A percentile compares a stretch with the other conserved stretches of the same genome.
These are phyloP conservation scores for Betula pendula DNA, from an alignment of 306 rosid species.

Conservation along the genomic window DNA sequence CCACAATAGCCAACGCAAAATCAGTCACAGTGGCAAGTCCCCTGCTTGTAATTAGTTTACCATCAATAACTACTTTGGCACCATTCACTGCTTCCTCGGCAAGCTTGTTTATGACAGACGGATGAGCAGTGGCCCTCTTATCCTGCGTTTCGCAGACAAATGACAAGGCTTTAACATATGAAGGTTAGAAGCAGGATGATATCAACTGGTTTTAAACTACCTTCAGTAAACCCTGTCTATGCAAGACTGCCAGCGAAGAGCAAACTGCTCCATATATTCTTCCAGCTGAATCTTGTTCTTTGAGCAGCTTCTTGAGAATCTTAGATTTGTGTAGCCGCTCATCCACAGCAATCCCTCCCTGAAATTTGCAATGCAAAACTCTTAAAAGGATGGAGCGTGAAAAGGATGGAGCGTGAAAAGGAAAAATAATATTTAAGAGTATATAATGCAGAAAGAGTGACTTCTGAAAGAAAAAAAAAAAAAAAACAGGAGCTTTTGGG, in stretches of 20 bases:
- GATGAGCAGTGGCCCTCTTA: slow-evolving; percentile 63
- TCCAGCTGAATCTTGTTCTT: slow-evolving; percentile 68
- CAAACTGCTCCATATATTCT: slow-evolving; percentile 75
- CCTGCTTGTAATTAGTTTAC: slow-evolving; percentile 76
- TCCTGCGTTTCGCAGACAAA: slow-evolving; percentile 47
- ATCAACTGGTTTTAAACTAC: slow-evolving; percentile 34
- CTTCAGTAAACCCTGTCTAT: slow-evolving; percentile 81
- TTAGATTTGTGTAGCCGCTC: slow-evolving; percentile 69
- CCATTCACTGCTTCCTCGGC: slow-evolving; percentile 45
- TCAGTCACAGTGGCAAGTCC: slow-evolving; percentile 73
- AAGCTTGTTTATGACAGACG: slow-evolving; percentile 40
- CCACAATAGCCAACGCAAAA: slow-evolving; percentile 75
- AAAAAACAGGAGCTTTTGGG: background rate
- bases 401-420: background rate
- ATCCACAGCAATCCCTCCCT: slow-evolving; percentile 74
- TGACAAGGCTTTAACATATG: slow-evolving; percentile 6
- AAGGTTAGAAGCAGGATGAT: slow-evolving; percentile 23
- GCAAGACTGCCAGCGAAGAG: slow-evolving; percentile 67
- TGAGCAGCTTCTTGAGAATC: slow-evolving; percentile 76
- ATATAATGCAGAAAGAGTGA: background rate
- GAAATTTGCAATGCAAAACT: slow-evolving; percentile 16
- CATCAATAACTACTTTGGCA: slow-evolving; percentile 79
- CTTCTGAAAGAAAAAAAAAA: slow-evolving; percentile 4
- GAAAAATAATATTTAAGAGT: background rate
- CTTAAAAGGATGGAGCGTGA: background rate